Base-by-base conservation (phyloP, 23 red algal species). In the Gracilaria gracilis region DNA sequence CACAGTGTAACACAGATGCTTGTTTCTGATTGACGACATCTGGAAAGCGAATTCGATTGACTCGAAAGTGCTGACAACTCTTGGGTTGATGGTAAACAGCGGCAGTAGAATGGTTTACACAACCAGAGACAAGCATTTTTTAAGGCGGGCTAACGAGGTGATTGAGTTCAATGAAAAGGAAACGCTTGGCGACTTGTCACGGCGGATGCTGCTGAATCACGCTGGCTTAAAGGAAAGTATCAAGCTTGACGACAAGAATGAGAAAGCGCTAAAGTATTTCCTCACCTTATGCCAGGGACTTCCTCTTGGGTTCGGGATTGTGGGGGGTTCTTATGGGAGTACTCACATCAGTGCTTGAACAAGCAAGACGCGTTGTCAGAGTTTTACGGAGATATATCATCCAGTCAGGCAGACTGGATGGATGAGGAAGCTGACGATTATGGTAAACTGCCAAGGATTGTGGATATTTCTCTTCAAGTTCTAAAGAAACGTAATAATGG, bases 21-120 rank as follows among this genome's bases (percentile, higher is more conserved):
- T 82, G 31, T 82, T 82, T 27, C 40, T 82, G 31, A 11, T 82
- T 4, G 78, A 82, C 57, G 46, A 82, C 42, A 58, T 82, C 31
- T 82, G 78, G 78, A 4, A 34, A 21, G 46, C 3, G 2, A 55
- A 61, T 29, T 8, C 39, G 19, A 82, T 82, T 24, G 58, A 64
- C 58, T 64, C 58, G 21, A 29, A 64, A n/a, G 58, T 64, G 21
- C 6, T 64, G 6, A 9, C 23, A 9, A 64, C 4, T 29, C 58
- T 64, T 64, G 58, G 58, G 7, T 17, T 29, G 4, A 64, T 64
- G 58, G 58, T 64, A 15, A 64, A 64, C 6, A 4, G 27, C 4
- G 16, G 15, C 21, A 64, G 58, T 29, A 4, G 58, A n/a, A n/a
- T 64, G 58, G 58, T 64, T 4, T 64, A 64, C 58, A 64, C 58